These are phyloP conservation scores for Podila minutissima DNA, from an alignment of 192 early-diverging fungal genomes.

Conservation along the genomic window DNA sequence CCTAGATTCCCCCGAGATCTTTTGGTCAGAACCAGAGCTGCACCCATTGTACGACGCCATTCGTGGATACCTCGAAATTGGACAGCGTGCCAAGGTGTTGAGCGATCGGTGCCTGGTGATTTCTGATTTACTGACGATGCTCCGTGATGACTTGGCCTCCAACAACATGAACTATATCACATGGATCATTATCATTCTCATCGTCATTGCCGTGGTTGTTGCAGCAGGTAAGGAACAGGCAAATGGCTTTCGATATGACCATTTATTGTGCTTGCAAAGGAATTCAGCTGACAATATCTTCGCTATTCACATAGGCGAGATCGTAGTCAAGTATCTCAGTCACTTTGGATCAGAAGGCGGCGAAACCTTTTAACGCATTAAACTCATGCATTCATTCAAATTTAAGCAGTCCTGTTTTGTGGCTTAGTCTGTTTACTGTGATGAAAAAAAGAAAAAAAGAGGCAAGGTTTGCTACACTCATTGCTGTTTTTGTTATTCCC, in stretches of 20 bases:
- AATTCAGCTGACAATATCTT: background rate
- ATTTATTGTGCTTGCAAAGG: background rate
- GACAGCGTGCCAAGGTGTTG: constrained; percentile 67
- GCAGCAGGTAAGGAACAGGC: constrained; percentile 18
- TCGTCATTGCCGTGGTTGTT: constrained; percentile 59
- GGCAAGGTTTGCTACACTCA: background rate
- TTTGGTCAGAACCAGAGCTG: constrained; percentile 83
- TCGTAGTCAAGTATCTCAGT: constrained; percentile 48
- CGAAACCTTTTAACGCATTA: background rate
- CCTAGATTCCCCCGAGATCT: constrained; percentile 80
- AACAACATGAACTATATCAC: constrained; percentile 68
- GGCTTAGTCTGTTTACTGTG: background rate
- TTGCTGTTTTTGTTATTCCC: background rate
- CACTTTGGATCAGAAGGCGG: constrained; percentile 30
- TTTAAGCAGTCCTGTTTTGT: background rate
- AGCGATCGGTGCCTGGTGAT: constrained; percentile 68
- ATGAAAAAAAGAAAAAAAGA: constrained; percentile 1
- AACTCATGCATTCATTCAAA: background rate
- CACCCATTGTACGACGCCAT: constrained; percentile 84
- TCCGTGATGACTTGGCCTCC: constrained; percentile 67
- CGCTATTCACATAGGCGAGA: constrained; percentile 30
- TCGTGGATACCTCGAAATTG: constrained; percentile 77
- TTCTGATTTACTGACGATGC: constrained; percentile 67
- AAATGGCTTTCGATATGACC: too few relatives aligned
- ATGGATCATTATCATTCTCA: constrained; percentile 72